Conservation (phyloP, 1,284 basidiomycete species). For the Crocinoboletus sp. region DNA sequence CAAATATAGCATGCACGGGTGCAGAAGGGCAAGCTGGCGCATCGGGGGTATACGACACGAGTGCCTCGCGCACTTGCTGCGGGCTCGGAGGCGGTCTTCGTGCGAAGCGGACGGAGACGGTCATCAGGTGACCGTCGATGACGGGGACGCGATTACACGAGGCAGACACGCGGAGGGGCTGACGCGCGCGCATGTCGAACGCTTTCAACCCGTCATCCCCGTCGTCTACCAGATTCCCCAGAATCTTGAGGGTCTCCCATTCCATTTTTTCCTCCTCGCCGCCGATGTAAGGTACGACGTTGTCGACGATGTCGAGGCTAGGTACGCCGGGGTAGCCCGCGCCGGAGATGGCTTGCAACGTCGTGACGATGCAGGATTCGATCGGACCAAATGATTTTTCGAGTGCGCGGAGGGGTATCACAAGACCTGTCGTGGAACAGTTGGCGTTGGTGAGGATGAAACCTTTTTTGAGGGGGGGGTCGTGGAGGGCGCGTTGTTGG, state of each 20-base stretch:
- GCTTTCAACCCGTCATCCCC: slow-evolving; percentile 49
- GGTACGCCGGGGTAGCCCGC: slow-evolving; percentile 96
- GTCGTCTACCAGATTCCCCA: slow-evolving; percentile 73
- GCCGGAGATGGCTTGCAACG: slow-evolving; percentile 97
- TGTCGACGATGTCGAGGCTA: slow-evolving; percentile 92
- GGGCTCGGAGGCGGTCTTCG: slow-evolving; percentile 79
- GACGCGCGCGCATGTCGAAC: slow-evolving; percentile 84
- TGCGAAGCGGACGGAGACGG: slow-evolving; percentile 85
- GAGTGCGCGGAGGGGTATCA: slow-evolving; percentile 90
- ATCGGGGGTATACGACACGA: slow-evolving; percentile 72
- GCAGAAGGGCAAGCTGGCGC: slow-evolving; percentile 86
- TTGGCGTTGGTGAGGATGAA: slow-evolving; percentile 99
- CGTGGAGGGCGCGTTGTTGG: slow-evolving; percentile 72
- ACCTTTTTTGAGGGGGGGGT: slow-evolving; percentile 74
- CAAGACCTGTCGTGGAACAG: slow-evolving; percentile 94
- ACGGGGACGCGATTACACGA: slow-evolving; percentile 92
- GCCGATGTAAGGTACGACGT: slow-evolving; percentile 92
- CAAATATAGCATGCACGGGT: slow-evolving; percentile 82
- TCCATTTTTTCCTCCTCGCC: slow-evolving; percentile 99
- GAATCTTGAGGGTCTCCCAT: slow-evolving; percentile 97
- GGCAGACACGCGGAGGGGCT: slow-evolving; percentile 85
- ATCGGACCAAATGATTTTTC: slow-evolving; percentile 93
- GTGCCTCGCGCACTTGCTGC: slow-evolving; percentile 84
- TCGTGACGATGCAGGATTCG: slow-evolving; percentile 88
- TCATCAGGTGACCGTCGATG: slow-evolving; percentile 88